Percentiles rank a stretch among this genome's conserved stretches.
phyloP scores from a whole-genome alignment of 495 filamentous ascomycete species.

The Hyphodiscus hymeniophilus region DNA sequence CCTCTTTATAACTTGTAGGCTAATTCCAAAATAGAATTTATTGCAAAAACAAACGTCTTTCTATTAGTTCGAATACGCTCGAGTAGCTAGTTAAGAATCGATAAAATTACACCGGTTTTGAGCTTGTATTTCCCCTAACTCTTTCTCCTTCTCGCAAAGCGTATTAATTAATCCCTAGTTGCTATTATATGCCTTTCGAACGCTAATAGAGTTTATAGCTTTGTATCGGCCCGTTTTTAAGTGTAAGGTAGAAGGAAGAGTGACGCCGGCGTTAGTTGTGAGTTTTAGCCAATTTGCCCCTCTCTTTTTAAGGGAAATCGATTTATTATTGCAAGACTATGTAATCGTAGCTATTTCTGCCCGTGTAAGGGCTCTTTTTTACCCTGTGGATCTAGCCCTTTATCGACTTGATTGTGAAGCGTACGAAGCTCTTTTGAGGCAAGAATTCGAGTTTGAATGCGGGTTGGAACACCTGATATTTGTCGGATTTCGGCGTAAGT shows the following conservation, averaged over 20 bases:
- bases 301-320: neutral
- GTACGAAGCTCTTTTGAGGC: slow-evolving; percentile 2
- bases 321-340: slow-evolving; percentile 1
- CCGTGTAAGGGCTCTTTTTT: slow-evolving; percentile 6
- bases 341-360: slow-evolving; percentile 4
- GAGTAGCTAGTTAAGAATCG: neutral
- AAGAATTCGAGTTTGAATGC: slow-evolving; percentile 7
- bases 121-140: slow-evolving; percentile 1
- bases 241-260: neutral
- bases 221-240: slow-evolving; percentile 1
- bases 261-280: neutral
- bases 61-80: slow-evolving; percentile 2
- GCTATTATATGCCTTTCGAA: neutral
- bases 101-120: neutral
- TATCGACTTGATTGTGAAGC: slow-evolving; percentile 6
- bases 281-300: slow-evolving; percentile 8
- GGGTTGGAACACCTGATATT: slow-evolving; percentile 1
- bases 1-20: slow-evolving; percentile 5
- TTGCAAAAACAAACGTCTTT: slow-evolving; percentile 6
- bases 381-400: slow-evolving; percentile 3
- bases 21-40: slow-evolving; percentile 10
- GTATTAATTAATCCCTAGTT: slow-evolving; percentile 12
- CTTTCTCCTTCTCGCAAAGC: slow-evolving; percentile 7
- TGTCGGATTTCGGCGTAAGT: neutral
- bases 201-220: neutral